Evolutionary conservation across 2,329 filamentous ascomycete genomes (phyloP).

Genomic region (Lasiodiplodia sp.): DNA sequence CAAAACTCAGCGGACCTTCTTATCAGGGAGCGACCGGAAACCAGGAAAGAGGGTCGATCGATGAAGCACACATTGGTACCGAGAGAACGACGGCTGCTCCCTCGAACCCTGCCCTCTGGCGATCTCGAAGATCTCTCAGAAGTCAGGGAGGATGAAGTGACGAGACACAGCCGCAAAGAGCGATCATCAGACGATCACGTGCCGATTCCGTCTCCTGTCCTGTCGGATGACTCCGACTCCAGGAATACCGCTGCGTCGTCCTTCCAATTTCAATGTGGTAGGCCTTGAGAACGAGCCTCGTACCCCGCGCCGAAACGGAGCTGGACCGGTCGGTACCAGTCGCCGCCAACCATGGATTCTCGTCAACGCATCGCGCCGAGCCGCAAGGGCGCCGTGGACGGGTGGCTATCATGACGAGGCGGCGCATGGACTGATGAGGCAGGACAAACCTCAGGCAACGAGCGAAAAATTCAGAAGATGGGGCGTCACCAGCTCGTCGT

Average conservation of each 20-base stretch:
- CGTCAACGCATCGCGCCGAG: slow-evolving; percentile 12
- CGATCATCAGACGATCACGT: slow-evolving; percentile 7
- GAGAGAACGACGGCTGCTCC: not conserved
- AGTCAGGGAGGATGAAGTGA: slow-evolving; percentile 9
- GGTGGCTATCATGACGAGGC: not conserved
- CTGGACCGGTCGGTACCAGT: not conserved
- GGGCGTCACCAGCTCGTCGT: slow-evolving; percentile 27
- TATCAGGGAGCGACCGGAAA: not conserved
- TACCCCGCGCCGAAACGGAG: not conserved
- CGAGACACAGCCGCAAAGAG: not conserved
- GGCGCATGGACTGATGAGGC: not conserved
- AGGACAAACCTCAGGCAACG: slow-evolving; percentile 13
- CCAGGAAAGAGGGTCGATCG: not conserved
- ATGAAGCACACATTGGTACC: not conserved
- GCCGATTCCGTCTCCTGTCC: not conserved
- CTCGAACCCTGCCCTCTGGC: not conserved
- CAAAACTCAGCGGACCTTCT: not conserved
- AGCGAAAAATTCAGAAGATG: not conserved
- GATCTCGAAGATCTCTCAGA: slow-evolving; percentile 17
- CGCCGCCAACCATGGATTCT: not conserved
- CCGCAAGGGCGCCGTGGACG: slow-evolving; percentile 6
- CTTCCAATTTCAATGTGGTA: not conserved
- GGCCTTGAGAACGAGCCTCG: not conserved
- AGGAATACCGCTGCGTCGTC: not conserved
- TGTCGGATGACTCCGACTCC: not conserved